These are phyloP conservation scores for Parvularia atlantis DNA, from an alignment of 78 protist genomes.

Conservation along the genomic window DNA sequence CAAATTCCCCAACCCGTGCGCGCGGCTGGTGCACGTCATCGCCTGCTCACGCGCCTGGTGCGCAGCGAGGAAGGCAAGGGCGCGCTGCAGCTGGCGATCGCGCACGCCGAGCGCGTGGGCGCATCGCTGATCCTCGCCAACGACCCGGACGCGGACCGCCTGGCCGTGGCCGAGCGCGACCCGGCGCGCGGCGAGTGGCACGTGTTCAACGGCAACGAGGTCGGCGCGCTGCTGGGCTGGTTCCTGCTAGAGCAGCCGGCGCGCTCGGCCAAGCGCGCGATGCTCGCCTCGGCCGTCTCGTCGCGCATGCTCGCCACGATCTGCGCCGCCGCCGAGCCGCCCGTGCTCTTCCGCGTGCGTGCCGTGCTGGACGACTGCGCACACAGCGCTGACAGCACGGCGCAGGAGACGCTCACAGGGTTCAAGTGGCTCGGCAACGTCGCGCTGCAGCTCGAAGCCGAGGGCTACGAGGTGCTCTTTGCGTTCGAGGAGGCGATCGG, in stretches of 20 bases:
- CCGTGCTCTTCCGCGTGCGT: no score
- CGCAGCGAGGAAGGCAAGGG: constrained; percentile 90
- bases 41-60: no score
- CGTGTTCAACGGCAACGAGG: constrained; percentile 93
- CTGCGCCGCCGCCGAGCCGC: no score
- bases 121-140: constrained; percentile 82
- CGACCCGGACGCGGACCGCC: constrained; percentile 98
- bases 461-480: constrained; percentile 58
- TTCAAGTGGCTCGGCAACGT: constrained; percentile 97
- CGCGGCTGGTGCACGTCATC: no score
- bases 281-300: constrained; percentile 86
- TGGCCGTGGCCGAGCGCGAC: constrained; percentile 83
- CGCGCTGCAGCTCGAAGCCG: constrained; percentile 38
- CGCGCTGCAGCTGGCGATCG: constrained; percentile 64
- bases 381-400: no score
- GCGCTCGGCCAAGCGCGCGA: no score
- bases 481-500: constrained; percentile 88
- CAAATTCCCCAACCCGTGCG: constrained; percentile 96
- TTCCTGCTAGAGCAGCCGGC: no score
- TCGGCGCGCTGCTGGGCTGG: constrained; percentile 80
- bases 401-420: constrained; percentile 88
- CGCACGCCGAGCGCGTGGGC: constrained; percentile 57
- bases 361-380: no score
- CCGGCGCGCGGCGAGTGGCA: constrained; percentile 68
- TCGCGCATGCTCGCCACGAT: constrained; percentile 55